Percentiles rank a stretch among this genome's conserved stretches.
phyloP scores from a whole-genome alignment of 176 grass and related monocot species.

The Triticum monococcum region DNA sequence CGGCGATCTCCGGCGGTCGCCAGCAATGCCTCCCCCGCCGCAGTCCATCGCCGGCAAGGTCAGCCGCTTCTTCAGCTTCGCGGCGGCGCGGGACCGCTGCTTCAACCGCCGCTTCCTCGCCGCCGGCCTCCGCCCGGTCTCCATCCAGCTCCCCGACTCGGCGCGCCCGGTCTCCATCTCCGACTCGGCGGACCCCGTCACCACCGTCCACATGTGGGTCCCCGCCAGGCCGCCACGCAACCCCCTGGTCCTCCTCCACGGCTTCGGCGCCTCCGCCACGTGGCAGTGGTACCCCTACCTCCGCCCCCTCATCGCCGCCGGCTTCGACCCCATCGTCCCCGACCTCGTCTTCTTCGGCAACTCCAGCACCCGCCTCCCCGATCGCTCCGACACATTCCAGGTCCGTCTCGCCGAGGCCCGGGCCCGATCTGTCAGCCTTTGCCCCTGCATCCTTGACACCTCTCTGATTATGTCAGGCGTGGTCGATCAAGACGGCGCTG shows the following conservation, averaged over 20 bases:
- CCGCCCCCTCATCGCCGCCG: conserved; percentile 60
- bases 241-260: conserved; percentile 80
- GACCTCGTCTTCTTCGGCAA: conserved; percentile 95
- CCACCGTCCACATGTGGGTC: conserved; percentile 79
- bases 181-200: conserved; percentile 14
- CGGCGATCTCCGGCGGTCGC: not conserved
- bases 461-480: conserved; percentile 28
- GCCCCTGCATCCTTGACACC: not conserved
- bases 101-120: conserved; percentile 56
- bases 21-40: conserved; percentile 44
- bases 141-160: conserved; percentile 32
- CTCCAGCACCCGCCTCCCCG: conserved; percentile 51
- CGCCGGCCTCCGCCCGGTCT: conserved; percentile 60
- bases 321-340: conserved; percentile 87
- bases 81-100: conserved; percentile 69
- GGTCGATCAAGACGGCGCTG: conserved; percentile 57
- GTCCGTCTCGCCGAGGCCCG: not conserved
- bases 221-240: conserved; percentile 49
- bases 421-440: not conserved
- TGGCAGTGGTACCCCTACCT: conserved; percentile 93
- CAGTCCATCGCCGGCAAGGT: conserved; percentile 32
- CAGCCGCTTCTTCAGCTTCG: conserved; percentile 62
- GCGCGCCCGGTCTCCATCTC: conserved; percentile 31
- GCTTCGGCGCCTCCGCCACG: conserved; percentile 85
- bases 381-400: conserved; percentile 78